Evolutionary conservation across 2,329 filamentous ascomycete genomes (phyloP), one percentile per base, ranked within the genome.

Genomic region (Colletotrichum sp.): DNA sequence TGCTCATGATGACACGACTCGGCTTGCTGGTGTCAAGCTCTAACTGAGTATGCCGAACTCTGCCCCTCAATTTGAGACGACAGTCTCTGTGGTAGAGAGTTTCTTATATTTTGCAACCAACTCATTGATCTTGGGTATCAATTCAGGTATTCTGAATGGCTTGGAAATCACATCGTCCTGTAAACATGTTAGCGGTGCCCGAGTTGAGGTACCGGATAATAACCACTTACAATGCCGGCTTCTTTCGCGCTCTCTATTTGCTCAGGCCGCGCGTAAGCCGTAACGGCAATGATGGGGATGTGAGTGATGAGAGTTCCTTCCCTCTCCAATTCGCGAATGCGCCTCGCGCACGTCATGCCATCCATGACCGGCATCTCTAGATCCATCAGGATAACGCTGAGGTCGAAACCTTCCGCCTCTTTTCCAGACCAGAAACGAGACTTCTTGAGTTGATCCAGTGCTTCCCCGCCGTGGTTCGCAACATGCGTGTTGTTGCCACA

Each of bases 351-450:
- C 3, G 93, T 93, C 83, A 94, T 91, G 43, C 94, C 94, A 80
- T 96, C 94, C 94, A 96, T 96, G 58, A 95, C 89, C 2, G 94
- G 94, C 94, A 96, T 96, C 80, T 96, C 94, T 64, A 95, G 88
- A 81, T 96, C 94, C 94, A 96, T 95, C 8, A 96, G 83, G 15
- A 96, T 92, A 61, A 95, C 88, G 10, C 92, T 91, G 28, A 94
- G 88, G 64, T 92, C 88, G 10, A 88, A 83, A 4, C 88, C 88
- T 16, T 86, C 83, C 18, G 82, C 75, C 76, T 88, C 87, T 10
- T 87, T 84, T 16, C 88, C 88, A 26, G 82, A 81, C 91, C 91
- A 92, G 80, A 90, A 92, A 8, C 87, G 86, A 10, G 91, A 92
- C 65, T 85, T 86, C 75, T 89, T 86, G 38, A 93, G 81, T 60